Percentiles rank a stretch among this genome's conserved stretches.
These are phyloP conservation scores for Pseudogymnoascus sp. DNA, from an alignment of 2,329 filamentous ascomycete species.

Conservation along the genomic window DNA sequence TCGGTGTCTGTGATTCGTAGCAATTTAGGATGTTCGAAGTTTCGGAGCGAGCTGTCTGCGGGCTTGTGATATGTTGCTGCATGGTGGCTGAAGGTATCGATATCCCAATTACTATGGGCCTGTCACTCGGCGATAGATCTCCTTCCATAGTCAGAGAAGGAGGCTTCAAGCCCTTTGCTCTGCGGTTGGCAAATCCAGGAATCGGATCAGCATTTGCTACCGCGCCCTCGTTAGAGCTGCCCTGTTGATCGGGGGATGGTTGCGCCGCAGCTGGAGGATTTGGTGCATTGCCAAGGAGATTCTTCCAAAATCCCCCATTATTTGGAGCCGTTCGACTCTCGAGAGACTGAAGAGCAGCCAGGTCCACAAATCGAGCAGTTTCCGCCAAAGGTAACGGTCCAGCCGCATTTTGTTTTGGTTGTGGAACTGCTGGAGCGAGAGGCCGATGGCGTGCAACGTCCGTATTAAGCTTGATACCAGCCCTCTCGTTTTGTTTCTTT, in stretches of 20 bases:
- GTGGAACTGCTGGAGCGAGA: constrained; percentile 38
- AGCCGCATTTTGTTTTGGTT: constrained; percentile 18
- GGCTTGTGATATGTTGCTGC: constrained; percentile 40
- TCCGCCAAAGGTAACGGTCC: constrained; percentile 15
- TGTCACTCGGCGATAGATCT: constrained; percentile 57
- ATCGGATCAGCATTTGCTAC: background rate
- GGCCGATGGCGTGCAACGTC: constrained; percentile 46
- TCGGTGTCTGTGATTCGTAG: constrained; percentile 21
- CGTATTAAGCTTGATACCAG: constrained; percentile 60
- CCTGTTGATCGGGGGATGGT: background rate
- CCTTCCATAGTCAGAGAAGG: constrained; percentile 16
- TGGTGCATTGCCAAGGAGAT: constrained; percentile 1
- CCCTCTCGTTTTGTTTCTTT: constrained; percentile 50
- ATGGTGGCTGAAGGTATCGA: constrained; percentile 48
- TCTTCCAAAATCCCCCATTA: constrained; percentile 25
- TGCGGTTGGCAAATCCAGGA: background rate
- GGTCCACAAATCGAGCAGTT: constrained; percentile 37
- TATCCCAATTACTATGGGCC: constrained; percentile 67
- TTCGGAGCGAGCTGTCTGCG: constrained; percentile 33
- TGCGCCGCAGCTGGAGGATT: background rate
- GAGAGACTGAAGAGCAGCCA: constrained; percentile 50
- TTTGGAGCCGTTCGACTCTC: constrained; percentile 31
- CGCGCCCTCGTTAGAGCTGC: background rate
- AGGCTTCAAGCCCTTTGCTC: background rate
- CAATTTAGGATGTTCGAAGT: constrained; percentile 21